Conservation (phyloP, 768 basidiomycete species). For the Nevesoporus exiguus region DNA sequence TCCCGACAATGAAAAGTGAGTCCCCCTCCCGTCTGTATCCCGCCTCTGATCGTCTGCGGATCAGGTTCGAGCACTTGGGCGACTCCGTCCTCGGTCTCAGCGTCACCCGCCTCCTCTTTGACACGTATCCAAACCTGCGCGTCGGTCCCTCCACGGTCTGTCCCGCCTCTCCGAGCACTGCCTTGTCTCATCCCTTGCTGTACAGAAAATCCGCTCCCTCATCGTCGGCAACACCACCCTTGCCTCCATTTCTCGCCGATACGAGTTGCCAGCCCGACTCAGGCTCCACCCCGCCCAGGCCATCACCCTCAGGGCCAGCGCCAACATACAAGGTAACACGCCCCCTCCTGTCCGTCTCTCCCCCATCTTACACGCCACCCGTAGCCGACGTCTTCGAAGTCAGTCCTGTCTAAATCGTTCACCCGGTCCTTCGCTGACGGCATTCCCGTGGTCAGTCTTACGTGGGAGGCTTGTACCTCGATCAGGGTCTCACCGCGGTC, state of each 20-base stretch:
- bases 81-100: conserved; percentile 68
- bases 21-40: neutral
- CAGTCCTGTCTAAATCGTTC: conserved; percentile 10
- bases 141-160: conserved; percentile 71
- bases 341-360: neutral
- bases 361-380: conserved; percentile 1
- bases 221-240: conserved; percentile 73
- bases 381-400: conserved; percentile 81
- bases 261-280: conserved; percentile 59
- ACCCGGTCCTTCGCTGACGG: neutral
- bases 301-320: conserved; percentile 64
- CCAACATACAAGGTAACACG: conserved; percentile 64
- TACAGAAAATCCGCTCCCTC: conserved; percentile 73
- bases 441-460: conserved; percentile 49
- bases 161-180: neutral
- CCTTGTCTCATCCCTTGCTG: neutral
- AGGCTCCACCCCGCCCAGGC: conserved; percentile 70
- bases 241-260: conserved; percentile 65
- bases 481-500: conserved; percentile 59
- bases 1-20: conserved; percentile 80
- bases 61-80: conserved; percentile 72
- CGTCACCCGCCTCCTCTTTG: conserved; percentile 61
- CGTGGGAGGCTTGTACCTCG: conserved; percentile 73
- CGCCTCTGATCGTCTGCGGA: neutral
- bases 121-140: conserved; percentile 63